Evolutionary conservation across 179 eudicot genomes (phyloP), one percentile per base, ranked within the genome.

Genomic region (Beta macrorhiza): DNA sequence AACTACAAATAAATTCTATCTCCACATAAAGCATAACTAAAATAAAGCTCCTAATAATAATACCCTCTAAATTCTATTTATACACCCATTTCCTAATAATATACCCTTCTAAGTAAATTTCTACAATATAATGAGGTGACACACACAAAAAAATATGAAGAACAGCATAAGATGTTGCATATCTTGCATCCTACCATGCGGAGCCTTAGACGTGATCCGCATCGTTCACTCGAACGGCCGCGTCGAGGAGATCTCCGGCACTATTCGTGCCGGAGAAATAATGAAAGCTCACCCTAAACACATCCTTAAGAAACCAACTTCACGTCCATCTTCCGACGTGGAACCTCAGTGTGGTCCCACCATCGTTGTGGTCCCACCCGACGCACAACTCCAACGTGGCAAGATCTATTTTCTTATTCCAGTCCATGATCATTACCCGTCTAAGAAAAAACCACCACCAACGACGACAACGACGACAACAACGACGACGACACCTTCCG

Each of bases 141-240:
- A 56, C 15, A 22, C 53, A 2, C 47, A 77, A 58, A 42, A 72
- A 37, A 59, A 49, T 47, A 81, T 93, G 97, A 92, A 82, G 83
- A 89, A 84, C 87, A 82, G 90, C 37, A 85, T 95, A 51, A 85
- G 94, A 78, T 95, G 99, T 78, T 95, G 98, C 92, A 89, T 95
- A 83, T 92, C 99, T 7, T 95, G 99, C 90, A 93, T 95, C 81
- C 89, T 95, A 45, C 99, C 99, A n/a, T 95, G 99, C 80, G 99
- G 99, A 9, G 89, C 91, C 8, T 86, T 95, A 64, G 99, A 95
- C 84, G 99, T 95, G 78, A 88, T 95, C 87, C 90, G 99, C 1
- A 92, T 95, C 61, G 97, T 95, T 14, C 99, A 95, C 52, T 44
- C 91, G 5, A 91, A 89, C 73, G 99, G 99, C 81, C 87, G 85